Conservation (phyloP, 192 early-diverging fungal species). For the Geranomyces variabilis region DNA sequence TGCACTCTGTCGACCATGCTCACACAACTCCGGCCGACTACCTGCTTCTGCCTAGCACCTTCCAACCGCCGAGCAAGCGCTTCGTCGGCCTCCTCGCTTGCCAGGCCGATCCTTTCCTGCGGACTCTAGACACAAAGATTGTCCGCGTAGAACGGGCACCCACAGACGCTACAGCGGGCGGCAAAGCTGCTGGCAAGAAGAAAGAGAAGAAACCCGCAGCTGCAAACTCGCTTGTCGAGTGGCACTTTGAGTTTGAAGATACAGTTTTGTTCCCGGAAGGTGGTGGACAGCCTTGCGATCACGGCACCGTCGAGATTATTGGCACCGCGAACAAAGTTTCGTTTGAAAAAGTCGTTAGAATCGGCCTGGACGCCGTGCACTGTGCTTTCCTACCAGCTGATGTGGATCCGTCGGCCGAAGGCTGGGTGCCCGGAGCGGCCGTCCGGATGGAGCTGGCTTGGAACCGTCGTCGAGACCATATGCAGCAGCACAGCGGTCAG, state of each 20-base stretch:
- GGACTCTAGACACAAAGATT: background rate
- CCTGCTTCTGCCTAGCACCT: background rate
- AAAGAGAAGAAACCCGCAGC: slow-evolving; percentile 38
- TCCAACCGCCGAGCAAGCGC: background rate
- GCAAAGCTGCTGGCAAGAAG: background rate
- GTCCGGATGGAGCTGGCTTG: slow-evolving; percentile 62
- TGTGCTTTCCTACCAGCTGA: slow-evolving; percentile 30
- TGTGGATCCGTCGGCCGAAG: slow-evolving; percentile 29
- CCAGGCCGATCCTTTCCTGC: background rate
- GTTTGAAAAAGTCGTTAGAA: slow-evolving; percentile 61
- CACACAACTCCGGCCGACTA: background rate
- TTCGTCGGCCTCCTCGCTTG: slow-evolving; percentile 5
- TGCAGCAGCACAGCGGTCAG: slow-evolving; percentile 77
- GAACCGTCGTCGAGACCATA: slow-evolving; percentile 68
- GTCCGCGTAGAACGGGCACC: background rate
- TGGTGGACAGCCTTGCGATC: slow-evolving; percentile 73
- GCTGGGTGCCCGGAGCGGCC: slow-evolving; percentile 48
- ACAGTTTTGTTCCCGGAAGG: slow-evolving; percentile 76
- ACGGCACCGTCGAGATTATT: slow-evolving; percentile 55
- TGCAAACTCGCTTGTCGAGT: background rate
- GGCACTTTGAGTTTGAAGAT: slow-evolving; percentile 8
- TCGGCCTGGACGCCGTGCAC: slow-evolving; percentile 66
- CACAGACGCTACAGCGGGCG: background rate
- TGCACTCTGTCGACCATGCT: background rate
- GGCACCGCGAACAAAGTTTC: background rate